Evolutionary conservation across 148 eudicot species (phyloP).

Genomic region (Nyssa sinensis): DNA sequence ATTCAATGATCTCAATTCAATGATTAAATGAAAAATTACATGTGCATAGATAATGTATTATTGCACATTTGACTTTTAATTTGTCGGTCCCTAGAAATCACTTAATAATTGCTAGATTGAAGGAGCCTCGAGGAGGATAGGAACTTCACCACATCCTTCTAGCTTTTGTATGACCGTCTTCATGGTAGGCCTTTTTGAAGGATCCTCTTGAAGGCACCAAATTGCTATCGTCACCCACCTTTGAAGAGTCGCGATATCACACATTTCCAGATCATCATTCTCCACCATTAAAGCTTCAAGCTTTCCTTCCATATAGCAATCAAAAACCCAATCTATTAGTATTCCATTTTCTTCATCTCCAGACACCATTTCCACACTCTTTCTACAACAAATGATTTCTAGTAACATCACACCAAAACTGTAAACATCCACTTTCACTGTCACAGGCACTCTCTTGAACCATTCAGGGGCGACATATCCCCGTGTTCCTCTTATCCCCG

Average conservation of each 20-base stretch:
- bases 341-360: slow-evolving; percentile 12
- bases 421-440: too few species aligned
- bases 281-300: slow-evolving; percentile 15
- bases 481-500: slow-evolving; percentile 20
- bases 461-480: slow-evolving; percentile 27
- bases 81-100: too few species aligned
- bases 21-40: too few species aligned
- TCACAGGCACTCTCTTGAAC: too few species aligned
- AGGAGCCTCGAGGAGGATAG: neutral
- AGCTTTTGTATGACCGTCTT: slow-evolving; percentile 15
- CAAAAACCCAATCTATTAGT: too few species aligned
- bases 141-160: slow-evolving; percentile 17
- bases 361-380: neutral
- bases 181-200: slow-evolving; percentile 16
- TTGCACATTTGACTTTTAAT: too few species aligned
- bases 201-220: too few species aligned
- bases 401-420: too few species aligned
- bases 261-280: slow-evolving; percentile 3
- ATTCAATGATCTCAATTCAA: too few species aligned
- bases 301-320: too few species aligned
- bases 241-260: neutral
- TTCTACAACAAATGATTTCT: slow-evolving; percentile 19
- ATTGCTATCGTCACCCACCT: slow-evolving; percentile 9
- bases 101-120: too few species aligned
- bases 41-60: too few species aligned